Conservation (phyloP, 352 stramenopile species). For the Discostella stelligera region DNA sequence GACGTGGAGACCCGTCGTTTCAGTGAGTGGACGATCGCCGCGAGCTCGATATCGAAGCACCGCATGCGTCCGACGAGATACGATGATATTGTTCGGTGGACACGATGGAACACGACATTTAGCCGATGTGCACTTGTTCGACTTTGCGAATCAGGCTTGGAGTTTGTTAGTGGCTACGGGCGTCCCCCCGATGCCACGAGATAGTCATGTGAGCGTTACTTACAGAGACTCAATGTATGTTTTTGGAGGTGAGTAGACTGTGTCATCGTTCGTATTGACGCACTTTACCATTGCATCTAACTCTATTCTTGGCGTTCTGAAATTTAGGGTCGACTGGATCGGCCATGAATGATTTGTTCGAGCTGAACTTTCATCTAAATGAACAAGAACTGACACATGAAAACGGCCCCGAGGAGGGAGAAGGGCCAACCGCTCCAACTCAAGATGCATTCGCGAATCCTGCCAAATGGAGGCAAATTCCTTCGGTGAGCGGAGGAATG, state of each 20-base stretch:
- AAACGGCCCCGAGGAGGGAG: conserved; percentile 31
- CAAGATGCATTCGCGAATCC: conserved; percentile 14
- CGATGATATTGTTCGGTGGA: conserved; percentile 94
- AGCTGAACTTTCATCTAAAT: conserved; percentile 83
- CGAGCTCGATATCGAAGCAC: conserved; percentile 85
- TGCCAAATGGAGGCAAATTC: conserved; percentile 59
- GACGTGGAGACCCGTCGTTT: conserved; percentile 89
- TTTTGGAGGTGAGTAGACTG: conserved; percentile 86
- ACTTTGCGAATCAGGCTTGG: conserved; percentile 90
- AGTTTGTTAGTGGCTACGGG: conserved; percentile 88
- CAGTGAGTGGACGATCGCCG: conserved; percentile 77
- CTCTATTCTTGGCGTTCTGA: background rate
- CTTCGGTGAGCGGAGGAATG: conserved; percentile 32
- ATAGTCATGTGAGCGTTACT: conserved; percentile 94
- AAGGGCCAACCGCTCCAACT: conserved; percentile 19
- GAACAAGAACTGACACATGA: conserved; percentile 14
- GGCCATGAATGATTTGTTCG: conserved; percentile 97
- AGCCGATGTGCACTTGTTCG: conserved; percentile 95
- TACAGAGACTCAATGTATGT: conserved; percentile 93
- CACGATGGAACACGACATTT: conserved; percentile 97
- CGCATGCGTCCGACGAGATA: conserved; percentile 89
- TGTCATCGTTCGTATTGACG: conserved; percentile 83
- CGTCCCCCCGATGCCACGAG: conserved; percentile 89
- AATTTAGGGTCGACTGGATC: conserved; percentile 88
- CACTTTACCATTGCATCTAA: conserved; percentile 81